Percentiles rank a stretch among this genome's conserved stretches.
Conservation (phyloP, 2,329 filamentous ascomycete genomes). For the Sporothrix luriei region DNA sequence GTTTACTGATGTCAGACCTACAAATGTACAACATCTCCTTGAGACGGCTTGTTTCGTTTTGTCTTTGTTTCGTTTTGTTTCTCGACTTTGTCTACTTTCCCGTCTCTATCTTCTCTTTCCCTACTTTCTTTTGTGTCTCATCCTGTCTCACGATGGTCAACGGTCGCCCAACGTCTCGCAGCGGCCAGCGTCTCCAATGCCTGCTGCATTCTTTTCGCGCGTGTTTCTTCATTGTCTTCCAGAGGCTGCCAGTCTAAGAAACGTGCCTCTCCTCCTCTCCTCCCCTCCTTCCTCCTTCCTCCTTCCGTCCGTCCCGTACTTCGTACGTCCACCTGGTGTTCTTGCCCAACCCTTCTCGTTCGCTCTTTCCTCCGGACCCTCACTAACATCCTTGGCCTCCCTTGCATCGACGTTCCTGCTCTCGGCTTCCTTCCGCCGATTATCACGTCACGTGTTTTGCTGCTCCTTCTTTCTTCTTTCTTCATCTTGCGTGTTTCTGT, state of each 20-base stretch:
- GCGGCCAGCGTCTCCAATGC: background rate
- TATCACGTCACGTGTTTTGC: background rate
- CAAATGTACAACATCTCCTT: constrained; percentile 7
- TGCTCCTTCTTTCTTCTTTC: background rate
- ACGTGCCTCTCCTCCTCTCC: background rate
- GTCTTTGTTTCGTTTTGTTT: background rate
- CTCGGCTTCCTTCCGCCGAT: background rate
- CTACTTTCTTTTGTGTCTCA: background rate
- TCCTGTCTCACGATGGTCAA: background rate
- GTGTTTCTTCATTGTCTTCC: background rate
- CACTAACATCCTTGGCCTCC: background rate
- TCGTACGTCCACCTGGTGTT: background rate
- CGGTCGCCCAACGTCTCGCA: background rate
- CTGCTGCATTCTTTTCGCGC: background rate
- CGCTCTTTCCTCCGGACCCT: background rate
- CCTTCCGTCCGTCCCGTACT: no score
- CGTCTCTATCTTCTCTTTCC: no score
- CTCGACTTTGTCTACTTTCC: background rate
- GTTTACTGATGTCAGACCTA: background rate
- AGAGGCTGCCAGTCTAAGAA: background rate
- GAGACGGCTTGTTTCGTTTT: background rate
- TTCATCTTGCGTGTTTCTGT: no score
- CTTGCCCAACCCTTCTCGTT: background rate
- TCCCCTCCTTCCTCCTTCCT: background rate
- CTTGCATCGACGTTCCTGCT: background rate